These are phyloP conservation scores for Candida ovalis DNA, from an alignment of 805 yeast genomes.

Conservation along the genomic window DNA sequence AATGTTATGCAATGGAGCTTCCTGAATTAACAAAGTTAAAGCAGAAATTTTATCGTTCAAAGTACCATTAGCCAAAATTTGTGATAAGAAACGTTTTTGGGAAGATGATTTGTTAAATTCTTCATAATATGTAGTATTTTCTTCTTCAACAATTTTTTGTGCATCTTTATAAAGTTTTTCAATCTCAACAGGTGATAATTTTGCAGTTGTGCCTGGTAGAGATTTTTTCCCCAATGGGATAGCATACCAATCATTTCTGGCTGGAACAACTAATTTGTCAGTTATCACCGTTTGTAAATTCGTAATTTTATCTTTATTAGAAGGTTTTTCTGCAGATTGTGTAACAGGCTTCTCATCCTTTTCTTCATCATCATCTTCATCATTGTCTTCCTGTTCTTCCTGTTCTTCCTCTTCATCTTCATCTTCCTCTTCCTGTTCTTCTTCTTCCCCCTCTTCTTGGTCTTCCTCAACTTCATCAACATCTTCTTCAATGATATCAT, in stretches of 20 bases:
- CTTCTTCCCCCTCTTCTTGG: slow-evolving; percentile 30
- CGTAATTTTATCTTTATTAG: slow-evolving; percentile 26
- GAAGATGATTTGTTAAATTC: slow-evolving; percentile 74
- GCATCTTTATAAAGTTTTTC: slow-evolving; percentile 65
- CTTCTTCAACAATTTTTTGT: slow-evolving; percentile 58
- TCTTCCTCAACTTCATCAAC: slow-evolving; percentile 26
- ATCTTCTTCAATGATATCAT: slow-evolving; percentile 34
- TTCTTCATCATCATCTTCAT: slow-evolving; percentile 17
- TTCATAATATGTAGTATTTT: slow-evolving; percentile 65
- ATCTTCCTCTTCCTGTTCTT: slow-evolving; percentile 32
- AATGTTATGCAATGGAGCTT: slow-evolving; percentile 87
- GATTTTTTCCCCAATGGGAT: slow-evolving; percentile 37
- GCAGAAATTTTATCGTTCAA: slow-evolving; percentile 94
- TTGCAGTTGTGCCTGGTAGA: slow-evolving; percentile 27
- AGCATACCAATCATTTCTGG: slow-evolving; percentile 75
- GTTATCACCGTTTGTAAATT: slow-evolving; percentile 48
- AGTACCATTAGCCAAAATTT: slow-evolving; percentile 89
- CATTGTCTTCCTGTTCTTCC: slow-evolving; percentile 22
- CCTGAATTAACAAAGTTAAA: slow-evolving; percentile 85
- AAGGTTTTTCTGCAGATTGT: slow-evolving; percentile 5
- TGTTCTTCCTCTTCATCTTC: slow-evolving; percentile 24
- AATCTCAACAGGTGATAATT: slow-evolving; percentile 50
- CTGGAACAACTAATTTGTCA: slow-evolving; percentile 54
- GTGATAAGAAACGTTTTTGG: slow-evolving; percentile 83
- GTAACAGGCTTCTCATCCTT: slow-evolving; percentile 9